Base-by-base conservation (phyloP, 2,329 filamentous ascomycete genomes). In the Botrytis elliptica region DNA sequence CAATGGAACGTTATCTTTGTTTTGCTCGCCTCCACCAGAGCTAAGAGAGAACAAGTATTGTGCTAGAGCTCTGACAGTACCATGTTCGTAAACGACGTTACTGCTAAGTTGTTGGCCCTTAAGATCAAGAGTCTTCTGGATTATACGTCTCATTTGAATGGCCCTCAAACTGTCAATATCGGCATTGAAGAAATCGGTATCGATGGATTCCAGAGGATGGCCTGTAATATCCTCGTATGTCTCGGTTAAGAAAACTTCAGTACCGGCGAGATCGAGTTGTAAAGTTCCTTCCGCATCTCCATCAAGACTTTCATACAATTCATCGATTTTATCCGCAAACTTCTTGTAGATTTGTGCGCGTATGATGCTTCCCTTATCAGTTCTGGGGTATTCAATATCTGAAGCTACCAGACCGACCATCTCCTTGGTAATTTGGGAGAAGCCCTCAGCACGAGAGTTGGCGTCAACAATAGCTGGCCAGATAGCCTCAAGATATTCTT, bases 161-260 rank as follows among this genome's bases (percentile, higher is more conserved):
- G 88, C 86, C 75, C 89, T 87, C 40, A 91, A 80, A 64, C 86
- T 88, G 78, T 91, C 89, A 2, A 90, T 82, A 0, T 89, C 89
- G 0, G 84, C 81, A 0, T 84, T 81, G 77, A 91, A 91, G 77
- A 92, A 88, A 78, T 91, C 89, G 0, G 85, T 84, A 29, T 86
- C 84, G 64, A 82, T 74, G 70, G 78, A 73, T 29, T 70, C 55
- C 22, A 73, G 44, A 49, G 75, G 12, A 22, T 55, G 29, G 57
- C 75, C 57, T 18, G 72, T 73, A 1, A 77, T 71, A 1, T 75
- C 68, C 33, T 78, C 75, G 70, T 75, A 76, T 4, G 63, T 73
- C 12, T 59, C 42, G 42, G 64, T 75, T 3, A 84, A 77, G 20
- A 82, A 79, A 40, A 72, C 52, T 67, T 80, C 80, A 3, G 85